These are phyloP conservation scores for Penicillium concentricum DNA, from an alignment of 2,329 filamentous ascomycete species.

Conservation along the genomic window DNA sequence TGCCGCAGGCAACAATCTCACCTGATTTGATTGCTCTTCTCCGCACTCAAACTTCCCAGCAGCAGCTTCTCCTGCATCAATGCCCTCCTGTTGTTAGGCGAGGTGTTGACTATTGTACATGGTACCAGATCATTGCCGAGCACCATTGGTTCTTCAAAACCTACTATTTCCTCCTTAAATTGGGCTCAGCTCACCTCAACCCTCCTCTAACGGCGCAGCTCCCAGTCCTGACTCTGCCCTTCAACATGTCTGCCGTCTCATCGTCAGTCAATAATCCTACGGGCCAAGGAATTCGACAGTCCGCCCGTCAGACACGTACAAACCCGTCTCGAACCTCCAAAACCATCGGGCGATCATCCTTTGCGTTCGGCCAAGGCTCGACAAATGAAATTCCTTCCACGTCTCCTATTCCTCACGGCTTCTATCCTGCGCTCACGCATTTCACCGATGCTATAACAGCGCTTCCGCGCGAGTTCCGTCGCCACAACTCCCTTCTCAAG, in stretches of 20 bases:
- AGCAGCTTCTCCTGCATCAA: conserved; percentile 6
- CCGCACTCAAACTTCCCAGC: conserved; percentile 26
- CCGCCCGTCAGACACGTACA: conserved; percentile 49
- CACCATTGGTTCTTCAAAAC: conserved; percentile 2
- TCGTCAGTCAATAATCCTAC: conserved; percentile 29
- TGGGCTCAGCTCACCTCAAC: conserved; percentile 10
- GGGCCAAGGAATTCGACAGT: conserved; percentile 34
- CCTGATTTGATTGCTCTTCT: conserved; percentile 28
- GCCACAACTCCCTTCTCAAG: conserved; percentile 92
- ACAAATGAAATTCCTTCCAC: conserved; percentile 28
- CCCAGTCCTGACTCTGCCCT: conserved; percentile 10
- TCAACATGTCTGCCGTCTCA: conserved; percentile 28
- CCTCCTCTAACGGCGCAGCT: conserved; percentile 13
- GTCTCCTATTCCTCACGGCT: conserved; percentile 45
- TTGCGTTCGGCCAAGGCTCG: conserved; percentile 38
- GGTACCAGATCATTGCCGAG: neutral
- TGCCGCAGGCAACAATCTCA: conserved; percentile 16
- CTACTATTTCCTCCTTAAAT: conserved; percentile 1
- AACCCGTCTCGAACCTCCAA: conserved; percentile 52
- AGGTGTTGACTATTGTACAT: conserved; percentile 2
- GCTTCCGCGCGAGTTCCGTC: conserved; percentile 89
- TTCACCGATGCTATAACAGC: conserved; percentile 92
- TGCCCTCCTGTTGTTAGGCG: conserved; percentile 3
- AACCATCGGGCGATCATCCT: conserved; percentile 41
- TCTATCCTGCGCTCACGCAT: conserved; percentile 66